These are phyloP conservation scores for Flaveria linearis DNA, from an alignment of 129 eudicot species.

Conservation along the genomic window DNA sequence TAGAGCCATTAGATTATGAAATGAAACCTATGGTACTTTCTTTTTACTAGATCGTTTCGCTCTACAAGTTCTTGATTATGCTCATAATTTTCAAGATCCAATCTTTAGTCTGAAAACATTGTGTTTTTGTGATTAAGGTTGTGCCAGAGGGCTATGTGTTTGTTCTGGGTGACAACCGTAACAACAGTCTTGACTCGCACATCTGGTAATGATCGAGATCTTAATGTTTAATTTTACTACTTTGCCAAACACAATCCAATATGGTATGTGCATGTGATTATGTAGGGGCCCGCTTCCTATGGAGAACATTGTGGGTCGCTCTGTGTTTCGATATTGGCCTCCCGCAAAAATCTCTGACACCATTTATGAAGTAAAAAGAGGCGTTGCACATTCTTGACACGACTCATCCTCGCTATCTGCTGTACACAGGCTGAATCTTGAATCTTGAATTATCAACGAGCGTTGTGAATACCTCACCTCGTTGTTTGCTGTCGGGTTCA, in stretches of 20 bases:
- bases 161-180: slow-evolving; percentile 97
- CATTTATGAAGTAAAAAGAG: slow-evolving; percentile 44
- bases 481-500: slow-evolving; percentile 7
- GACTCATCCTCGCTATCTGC: slow-evolving; percentile 4
- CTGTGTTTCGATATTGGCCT: slow-evolving; percentile 93
- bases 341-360: slow-evolving; percentile 81
- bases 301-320: slow-evolving; percentile 77
- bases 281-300: slow-evolving; percentile 98
- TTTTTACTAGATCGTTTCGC: slow-evolving; percentile 2
- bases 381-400: slow-evolving; percentile 55
- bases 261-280: background rate
- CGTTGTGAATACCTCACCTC: slow-evolving; percentile 39
- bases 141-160: slow-evolving; percentile 94
- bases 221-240: background rate
- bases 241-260: background rate
- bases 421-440: slow-evolving; percentile 26
- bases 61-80: background rate
- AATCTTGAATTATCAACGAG: slow-evolving; percentile 16
- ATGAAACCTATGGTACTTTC: slow-evolving; percentile 72
- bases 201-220: slow-evolving; percentile 52
- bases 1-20: slow-evolving; percentile 85
- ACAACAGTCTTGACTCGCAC: slow-evolving; percentile 92
- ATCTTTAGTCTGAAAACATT: background rate
- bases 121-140: slow-evolving; percentile 46
- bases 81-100: slow-evolving; percentile 9